These are phyloP conservation scores for Fibroporia radiculosa DNA, from an alignment of 768 basidiomycete species.

Conservation along the genomic window DNA sequence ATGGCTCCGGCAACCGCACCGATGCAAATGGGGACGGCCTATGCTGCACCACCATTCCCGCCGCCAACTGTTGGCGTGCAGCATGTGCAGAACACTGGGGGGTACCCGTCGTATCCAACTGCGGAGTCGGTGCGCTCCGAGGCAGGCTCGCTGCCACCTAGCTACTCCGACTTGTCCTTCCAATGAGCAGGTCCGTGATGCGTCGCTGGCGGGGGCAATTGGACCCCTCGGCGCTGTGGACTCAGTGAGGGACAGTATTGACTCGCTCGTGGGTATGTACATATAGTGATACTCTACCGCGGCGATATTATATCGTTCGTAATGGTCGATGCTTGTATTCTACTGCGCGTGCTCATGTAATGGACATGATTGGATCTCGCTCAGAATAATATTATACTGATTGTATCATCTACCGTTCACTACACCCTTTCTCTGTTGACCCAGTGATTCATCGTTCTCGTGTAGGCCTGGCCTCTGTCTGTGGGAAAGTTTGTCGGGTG, in stretches of 20 bases:
- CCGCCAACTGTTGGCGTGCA: neutral
- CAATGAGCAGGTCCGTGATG: neutral
- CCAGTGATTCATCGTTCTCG: too few species aligned
- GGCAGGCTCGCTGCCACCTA: constrained; percentile 6
- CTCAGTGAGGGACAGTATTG: neutral
- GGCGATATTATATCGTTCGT: too few species aligned
- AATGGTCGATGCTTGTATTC: too few species aligned
- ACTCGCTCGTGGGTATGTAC: neutral
- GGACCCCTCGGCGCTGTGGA: too few species aligned
- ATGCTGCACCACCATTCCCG: neutral
- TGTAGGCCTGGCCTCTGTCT: too few species aligned
- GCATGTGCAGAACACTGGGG: neutral
- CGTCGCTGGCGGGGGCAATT: neutral
- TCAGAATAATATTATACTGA: too few species aligned
- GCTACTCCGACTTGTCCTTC: constrained; percentile 1
- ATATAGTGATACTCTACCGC: neutral
- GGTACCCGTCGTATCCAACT: constrained; percentile 3
- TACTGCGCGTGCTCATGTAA: too few species aligned
- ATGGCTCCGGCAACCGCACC: constrained; percentile 1
- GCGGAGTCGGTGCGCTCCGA: constrained; percentile 1
- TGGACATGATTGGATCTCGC: too few species aligned
- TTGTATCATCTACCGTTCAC: too few species aligned
- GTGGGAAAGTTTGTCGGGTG: too few species aligned
- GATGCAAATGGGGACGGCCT: neutral
- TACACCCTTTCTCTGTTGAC: too few species aligned